Evolutionary conservation across 164 flowering plant species (phyloP).

Genomic region (Vitis labrusca): DNA sequence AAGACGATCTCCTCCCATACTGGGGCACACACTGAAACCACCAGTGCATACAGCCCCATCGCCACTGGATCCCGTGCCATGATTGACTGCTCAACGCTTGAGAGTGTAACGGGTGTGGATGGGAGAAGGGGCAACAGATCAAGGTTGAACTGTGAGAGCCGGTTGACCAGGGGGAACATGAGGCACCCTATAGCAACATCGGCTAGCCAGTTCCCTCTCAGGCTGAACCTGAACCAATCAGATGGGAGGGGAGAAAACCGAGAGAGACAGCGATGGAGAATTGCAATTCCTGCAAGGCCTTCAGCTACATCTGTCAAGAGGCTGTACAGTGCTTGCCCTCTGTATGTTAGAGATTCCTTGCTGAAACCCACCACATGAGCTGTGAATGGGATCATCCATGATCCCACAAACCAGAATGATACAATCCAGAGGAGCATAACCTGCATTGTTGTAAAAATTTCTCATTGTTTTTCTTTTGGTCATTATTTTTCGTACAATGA

Average conservation of each 20-base stretch:
- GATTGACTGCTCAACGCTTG: conserved; percentile 93
- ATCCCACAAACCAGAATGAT: conserved; percentile 94
- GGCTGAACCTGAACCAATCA: conserved; percentile 82
- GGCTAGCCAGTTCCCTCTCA: conserved; percentile 75
- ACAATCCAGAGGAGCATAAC: conserved; percentile 94
- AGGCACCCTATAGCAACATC: conserved; percentile 89
- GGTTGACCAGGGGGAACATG: conserved; percentile 92
- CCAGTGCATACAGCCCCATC: conserved; percentile 82
- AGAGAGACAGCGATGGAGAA: conserved; percentile 81
- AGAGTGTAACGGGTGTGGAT: conserved; percentile 66
- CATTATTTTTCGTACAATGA: too few species aligned
- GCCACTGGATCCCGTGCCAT: conserved; percentile 93
- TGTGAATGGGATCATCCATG: conserved; percentile 89
- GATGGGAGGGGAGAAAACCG: conserved; percentile 78
- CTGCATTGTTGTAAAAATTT: conserved; percentile 41
- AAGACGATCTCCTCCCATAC: conserved; percentile 97
- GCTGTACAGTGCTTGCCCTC: conserved; percentile 95
- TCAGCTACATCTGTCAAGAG: conserved; percentile 89
- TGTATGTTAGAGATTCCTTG: conserved; percentile 72
- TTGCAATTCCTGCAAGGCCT: conserved; percentile 92
- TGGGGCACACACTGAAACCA: conserved; percentile 91
- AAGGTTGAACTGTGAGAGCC: conserved; percentile 84
- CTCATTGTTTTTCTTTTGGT: background rate
- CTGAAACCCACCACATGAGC: conserved; percentile 80
- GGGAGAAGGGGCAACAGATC: conserved; percentile 71